These are phyloP conservation scores for Beauveria medogensis DNA, from an alignment of 2,329 filamentous ascomycete species.

Conservation along the genomic window DNA sequence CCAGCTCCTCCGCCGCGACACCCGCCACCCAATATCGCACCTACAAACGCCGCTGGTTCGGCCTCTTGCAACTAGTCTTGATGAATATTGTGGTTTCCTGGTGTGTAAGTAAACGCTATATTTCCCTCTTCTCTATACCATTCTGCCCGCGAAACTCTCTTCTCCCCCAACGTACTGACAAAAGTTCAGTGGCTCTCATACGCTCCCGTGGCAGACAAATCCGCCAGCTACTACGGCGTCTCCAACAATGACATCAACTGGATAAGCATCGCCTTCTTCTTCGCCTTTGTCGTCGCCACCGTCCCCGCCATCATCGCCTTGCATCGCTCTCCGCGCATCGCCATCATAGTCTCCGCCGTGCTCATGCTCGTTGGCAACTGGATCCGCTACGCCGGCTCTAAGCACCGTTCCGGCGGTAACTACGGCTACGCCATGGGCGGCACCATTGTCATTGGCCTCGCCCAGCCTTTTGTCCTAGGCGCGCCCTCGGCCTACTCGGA, in stretches of 20 bases:
- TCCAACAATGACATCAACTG: slow-evolving; percentile 78
- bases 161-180: background rate
- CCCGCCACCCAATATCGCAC: slow-evolving; percentile 30
- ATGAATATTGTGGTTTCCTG: slow-evolving; percentile 91
- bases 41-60: slow-evolving; percentile 87
- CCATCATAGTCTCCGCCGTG: slow-evolving; percentile 64
- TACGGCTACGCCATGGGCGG: slow-evolving; percentile 78
- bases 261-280: slow-evolving; percentile 81
- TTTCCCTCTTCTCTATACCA: background rate
- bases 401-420: slow-evolving; percentile 45
- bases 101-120: slow-evolving; percentile 62
- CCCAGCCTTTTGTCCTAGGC: slow-evolving; percentile 85
- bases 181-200: slow-evolving; percentile 75
- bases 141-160: too few species aligned
- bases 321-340: slow-evolving; percentile 69
- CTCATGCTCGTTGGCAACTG: slow-evolving; percentile 81
- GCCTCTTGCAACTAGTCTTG: slow-evolving; percentile 71
- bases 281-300: slow-evolving; percentile 67
- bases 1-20: slow-evolving; percentile 16
- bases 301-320: slow-evolving; percentile 71
- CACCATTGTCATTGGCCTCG: slow-evolving; percentile 80
- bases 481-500: slow-evolving; percentile 89
- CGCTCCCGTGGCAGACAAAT: slow-evolving; percentile 68
- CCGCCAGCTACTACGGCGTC: slow-evolving; percentile 68
- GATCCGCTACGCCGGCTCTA: slow-evolving; percentile 72